phyloP scores from a whole-genome alignment of 2,329 filamentous ascomycete genomes.

The Arthrobotrys conoides region DNA sequence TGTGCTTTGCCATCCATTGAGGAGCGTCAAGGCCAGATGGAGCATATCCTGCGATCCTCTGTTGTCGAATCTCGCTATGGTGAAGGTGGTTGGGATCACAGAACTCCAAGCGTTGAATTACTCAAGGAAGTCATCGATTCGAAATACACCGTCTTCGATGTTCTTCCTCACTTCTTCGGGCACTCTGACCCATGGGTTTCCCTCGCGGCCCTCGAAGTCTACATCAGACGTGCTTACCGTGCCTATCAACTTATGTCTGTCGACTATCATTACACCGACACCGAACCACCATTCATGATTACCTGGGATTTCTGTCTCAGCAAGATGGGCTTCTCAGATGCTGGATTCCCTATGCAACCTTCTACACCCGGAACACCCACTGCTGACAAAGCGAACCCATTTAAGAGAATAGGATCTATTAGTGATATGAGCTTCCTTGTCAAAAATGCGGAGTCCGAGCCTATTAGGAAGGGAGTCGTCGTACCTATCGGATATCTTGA shows the following conservation, averaged over 20 bases:
- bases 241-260: slow-evolving; percentile 92
- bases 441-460: slow-evolving; percentile 80
- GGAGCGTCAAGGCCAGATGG: slow-evolving; percentile 95
- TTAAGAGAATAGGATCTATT: slow-evolving; percentile 91
- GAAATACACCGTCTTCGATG: slow-evolving; percentile 98
- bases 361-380: slow-evolving; percentile 85
- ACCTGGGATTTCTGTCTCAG: slow-evolving; percentile 97
- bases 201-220: slow-evolving; percentile 92
- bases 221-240: slow-evolving; percentile 95
- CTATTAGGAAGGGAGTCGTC: slow-evolving; percentile 90
- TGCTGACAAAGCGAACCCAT: slow-evolving; percentile 73
- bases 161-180: slow-evolving; percentile 93
- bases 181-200: slow-evolving; percentile 96
- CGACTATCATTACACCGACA: slow-evolving; percentile 81
- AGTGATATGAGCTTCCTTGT: slow-evolving; percentile 94
- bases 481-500: slow-evolving; percentile 94
- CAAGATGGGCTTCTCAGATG: slow-evolving; percentile 92
- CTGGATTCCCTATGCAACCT: slow-evolving; percentile 82
- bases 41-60: slow-evolving; percentile 95
- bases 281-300: slow-evolving; percentile 82
- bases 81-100: slow-evolving; percentile 95
- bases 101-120: slow-evolving; percentile 88
- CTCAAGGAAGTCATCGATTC: slow-evolving; percentile 99
- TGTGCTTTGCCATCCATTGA: slow-evolving; percentile 95
- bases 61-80: slow-evolving; percentile 98